Evolutionary conservation across 208 protist species (phyloP), one percentile per base, ranked within the genome.

Genomic region (Trypanosoma vivax): DNA sequence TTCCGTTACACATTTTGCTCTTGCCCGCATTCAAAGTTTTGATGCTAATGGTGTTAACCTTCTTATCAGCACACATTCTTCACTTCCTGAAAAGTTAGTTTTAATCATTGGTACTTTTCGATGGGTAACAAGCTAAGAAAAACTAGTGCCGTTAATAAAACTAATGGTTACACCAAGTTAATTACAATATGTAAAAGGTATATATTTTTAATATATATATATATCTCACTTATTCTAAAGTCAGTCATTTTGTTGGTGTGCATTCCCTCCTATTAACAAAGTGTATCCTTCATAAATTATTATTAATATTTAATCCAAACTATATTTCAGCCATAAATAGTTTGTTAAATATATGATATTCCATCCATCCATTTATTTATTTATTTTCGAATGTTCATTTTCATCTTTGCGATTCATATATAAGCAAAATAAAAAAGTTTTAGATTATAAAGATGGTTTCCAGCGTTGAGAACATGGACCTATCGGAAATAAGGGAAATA

Each of bases 51-150:
- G 79, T 16, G 62, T 94, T 16, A 71, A 58, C n/a, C 78, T 94
- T 60, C 50, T 91, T 33, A 84, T 83, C 7, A 90, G 72, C 38
- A 84, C 83, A 9, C 77, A 88, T 46, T 76, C 76, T 46, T 84
- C 75, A 0, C 76, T 93, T 75, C 70, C 78, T 1, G 87, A 88
- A 56, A 77, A 73, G 23, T 39, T 94, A 16, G 65, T 65, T 13
- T 37, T 86, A 16, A 49, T 94, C 30, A 70, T 94, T 38, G 87
- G 87, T 11, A 66, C 57, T 19, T 68, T 91, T 9, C 73, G 79
- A 4, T 91, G 82, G 83, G 73, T 94, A 24, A 90, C 80, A 2
- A 84, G 77, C 37, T 75, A 54, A 56, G 23, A 7, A 2, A 46
- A 49, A 16, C n/a, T 41, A 34, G n/a, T n/a, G n/a, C n/a, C n/a